Base-by-base conservation (phyloP, 1,139 yeast species). In the Yamadazyma oceani region DNA sequence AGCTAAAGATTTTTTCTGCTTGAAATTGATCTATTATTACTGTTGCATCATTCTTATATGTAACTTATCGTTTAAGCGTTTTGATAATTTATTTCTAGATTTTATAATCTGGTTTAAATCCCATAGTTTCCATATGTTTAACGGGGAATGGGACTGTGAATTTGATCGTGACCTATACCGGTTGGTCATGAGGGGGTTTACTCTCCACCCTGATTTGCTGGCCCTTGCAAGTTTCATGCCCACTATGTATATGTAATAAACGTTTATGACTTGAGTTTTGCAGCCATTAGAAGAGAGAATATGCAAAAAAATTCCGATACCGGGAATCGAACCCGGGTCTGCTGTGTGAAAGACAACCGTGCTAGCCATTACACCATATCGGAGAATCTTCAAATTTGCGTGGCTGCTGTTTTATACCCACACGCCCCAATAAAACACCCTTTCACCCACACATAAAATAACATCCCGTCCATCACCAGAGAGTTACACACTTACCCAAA, bases 301-400 rank as follows among this genome's bases (percentile, higher is more conserved):
- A n/a, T n/a, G n/a, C n/a, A n/a, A n/a, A n/a, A n/a, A 44, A 41
- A 41, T 75, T 78, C 83, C 84, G 82, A 76, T 77, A 72, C 83
- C 78, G 83, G 84, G 84, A 78, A 80, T 78, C 81, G 83, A 78
- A 78, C 83, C 83, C 83, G 78, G 84, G 80, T 74, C 70, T 78
- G 82, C 83, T 73, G 83, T 82, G 83, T 78, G 83, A 78, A 75
- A 78, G 83, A 82, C 82, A 73, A 78, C 83, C 82, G 83, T 79
- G 84, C 80, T 79, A 78, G 80, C 85, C 84, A 81, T 78, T 78
- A 78, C 83, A 78, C 84, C 75, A 78, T 72, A 78, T 76, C 83
- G 83, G 82, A 77, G 15, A 27, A 12, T 16, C 13, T n/a, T 24
- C 23, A 21, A 21, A 21, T n/a, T n/a, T n/a, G n/a, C n/a, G n/a